Conservation (phyloP, 352 stramenopile species). For the Albugo candida region DNA sequence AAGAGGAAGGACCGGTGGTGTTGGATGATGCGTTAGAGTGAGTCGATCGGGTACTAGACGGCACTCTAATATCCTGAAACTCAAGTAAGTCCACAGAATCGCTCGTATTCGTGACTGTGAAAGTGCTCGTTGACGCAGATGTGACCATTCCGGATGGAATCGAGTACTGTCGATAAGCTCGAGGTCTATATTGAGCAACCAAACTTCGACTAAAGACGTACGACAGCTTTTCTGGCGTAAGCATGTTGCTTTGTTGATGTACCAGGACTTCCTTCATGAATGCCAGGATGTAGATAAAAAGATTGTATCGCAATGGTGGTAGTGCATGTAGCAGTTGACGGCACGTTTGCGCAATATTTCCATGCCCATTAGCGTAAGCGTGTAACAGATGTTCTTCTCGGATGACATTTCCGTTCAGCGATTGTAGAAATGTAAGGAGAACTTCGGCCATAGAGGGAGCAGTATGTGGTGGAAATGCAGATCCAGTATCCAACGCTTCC, state of each 20-base stretch:
- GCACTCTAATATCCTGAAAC: no score
- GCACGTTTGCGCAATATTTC: conserved; percentile 9
- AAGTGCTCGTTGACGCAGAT: no score
- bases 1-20: conserved; percentile 21
- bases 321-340: conserved; percentile 52
- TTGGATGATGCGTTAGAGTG: conserved; percentile 10
- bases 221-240: conserved; percentile 47
- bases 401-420: conserved; percentile 80
- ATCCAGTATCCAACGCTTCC: conserved; percentile 86
- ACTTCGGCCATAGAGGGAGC: conserved; percentile 84
- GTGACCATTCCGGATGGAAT: no score
- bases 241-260: conserved; percentile 29
- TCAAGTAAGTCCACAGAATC: no score
- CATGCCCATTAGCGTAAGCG: conserved; percentile 20
- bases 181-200: no score
- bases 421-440: conserved; percentile 81
- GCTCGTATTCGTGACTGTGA: no score
- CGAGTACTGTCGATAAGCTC: no score
- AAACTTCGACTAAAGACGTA: conserved; percentile 61
- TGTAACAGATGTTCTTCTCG: conserved; percentile 57
- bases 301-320: conserved; percentile 90
- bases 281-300: conserved; percentile 92
- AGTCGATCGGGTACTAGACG: conserved; percentile 1
- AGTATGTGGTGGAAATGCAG: conserved; percentile 55
- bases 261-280: conserved; percentile 91